Evolutionary conservation across 2,329 filamentous ascomycete genomes (phyloP), one percentile per base, ranked within the genome.

Genomic region (Aspergillus novofumigatus): DNA sequence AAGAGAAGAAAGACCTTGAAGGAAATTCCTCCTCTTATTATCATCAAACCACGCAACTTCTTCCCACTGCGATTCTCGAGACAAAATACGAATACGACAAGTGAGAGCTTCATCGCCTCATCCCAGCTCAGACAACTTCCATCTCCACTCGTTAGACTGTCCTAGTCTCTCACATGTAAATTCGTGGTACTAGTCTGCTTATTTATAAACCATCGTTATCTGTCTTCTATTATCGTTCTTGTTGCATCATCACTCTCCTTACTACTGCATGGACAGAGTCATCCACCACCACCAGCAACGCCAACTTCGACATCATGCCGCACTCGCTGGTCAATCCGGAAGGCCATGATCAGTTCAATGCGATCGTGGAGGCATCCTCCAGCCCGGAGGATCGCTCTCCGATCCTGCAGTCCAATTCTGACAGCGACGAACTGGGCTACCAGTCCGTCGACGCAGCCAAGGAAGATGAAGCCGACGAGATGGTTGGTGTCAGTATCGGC

Each of bases 401-500:
- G 21, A 58, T 61, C 14, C 59, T 60, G 4, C 66, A 64, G 8
- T 62, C 62, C 52, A 64, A 64, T 54, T 69, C 69, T 53, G 71
- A 73, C 38, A 72, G 67, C 60, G 70, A 73, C 42, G 70, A 69
- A 5, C 62, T 52, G 21, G 17, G 47, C 5, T 51, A 62, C 9
- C 59, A 52, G 3, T 49, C 55, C 5, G 55, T 61, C 38, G 62
- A 65, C 49, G 61, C 64, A 10, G 66, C 62, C 8, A 65, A 71
- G 28, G 70, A 72, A 47, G 73, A 74, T 59, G 71, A 69, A 50
- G 72, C 71, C 42, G 64, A 70, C 55, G 69, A 70, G 11, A 75
- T 84, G 35, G 77, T 87, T 62, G 83, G 83, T 2, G 77, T 86
- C 64, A 86, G 83, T 66, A 85, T 87, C 60, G 78, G 83, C 58